A percentile compares a stretch with the other conserved stretches of the same genome.
Conservation (phyloP, 2,329 filamentous ascomycete species). For the Aureobasidium subglaciale region DNA sequence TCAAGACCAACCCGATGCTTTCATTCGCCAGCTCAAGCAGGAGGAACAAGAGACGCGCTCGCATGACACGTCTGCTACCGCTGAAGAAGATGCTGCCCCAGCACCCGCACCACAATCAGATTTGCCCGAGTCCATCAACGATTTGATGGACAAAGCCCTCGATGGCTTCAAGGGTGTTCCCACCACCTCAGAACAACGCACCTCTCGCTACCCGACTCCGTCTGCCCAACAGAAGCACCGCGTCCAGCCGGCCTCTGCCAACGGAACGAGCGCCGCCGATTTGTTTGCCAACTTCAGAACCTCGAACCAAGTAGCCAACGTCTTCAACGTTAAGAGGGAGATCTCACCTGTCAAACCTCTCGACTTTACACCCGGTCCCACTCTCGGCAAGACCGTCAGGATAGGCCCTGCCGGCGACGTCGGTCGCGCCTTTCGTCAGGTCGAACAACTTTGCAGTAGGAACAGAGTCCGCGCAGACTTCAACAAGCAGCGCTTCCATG, state of each 20-base stretch:
- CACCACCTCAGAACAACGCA: constrained; percentile 20
- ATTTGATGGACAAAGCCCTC: constrained; percentile 25
- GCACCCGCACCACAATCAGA: constrained; percentile 19
- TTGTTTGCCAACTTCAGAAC: constrained; percentile 16
- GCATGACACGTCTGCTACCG: background rate
- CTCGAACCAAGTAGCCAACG: background rate
- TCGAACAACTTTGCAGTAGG: constrained; percentile 38
- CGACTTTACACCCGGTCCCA: constrained; percentile 23
- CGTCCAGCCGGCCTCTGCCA: constrained; percentile 7
- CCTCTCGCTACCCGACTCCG: constrained; percentile 24
- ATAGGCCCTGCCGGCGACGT: constrained; percentile 38
- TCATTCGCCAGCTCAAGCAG: constrained; percentile 1
- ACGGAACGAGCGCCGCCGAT: too few relatives aligned
- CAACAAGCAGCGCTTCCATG: constrained; percentile 60
- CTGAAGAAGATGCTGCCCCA: background rate
- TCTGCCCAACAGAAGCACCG: constrained; percentile 19
- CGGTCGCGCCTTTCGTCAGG: constrained; percentile 38
- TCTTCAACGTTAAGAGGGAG: background rate
- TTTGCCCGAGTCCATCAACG: constrained; percentile 18
- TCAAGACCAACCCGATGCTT: constrained; percentile 12
- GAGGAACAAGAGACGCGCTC: background rate
- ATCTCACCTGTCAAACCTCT: background rate
- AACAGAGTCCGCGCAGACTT: constrained; percentile 56
- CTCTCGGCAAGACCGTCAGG: constrained; percentile 34
- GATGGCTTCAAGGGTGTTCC: constrained; percentile 25